Base-by-base conservation (phyloP, 2,329 filamentous ascomycete genomes). In the Ophiostoma sp. region DNA sequence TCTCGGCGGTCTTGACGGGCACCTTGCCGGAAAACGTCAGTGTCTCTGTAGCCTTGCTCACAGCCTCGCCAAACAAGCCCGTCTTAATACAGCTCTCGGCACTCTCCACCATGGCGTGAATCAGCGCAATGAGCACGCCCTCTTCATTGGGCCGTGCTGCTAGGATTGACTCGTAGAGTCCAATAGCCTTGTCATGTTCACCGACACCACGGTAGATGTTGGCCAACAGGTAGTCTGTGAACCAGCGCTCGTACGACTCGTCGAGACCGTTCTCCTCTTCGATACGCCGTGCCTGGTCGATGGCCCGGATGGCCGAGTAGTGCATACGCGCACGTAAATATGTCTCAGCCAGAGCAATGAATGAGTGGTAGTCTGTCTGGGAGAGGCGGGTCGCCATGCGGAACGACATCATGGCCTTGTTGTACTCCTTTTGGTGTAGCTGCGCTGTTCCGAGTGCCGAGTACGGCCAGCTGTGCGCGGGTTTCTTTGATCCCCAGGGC, bases 331-430 rank as follows among this genome's bases (percentile, higher is more conserved):
- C 97, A 77, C 93, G 96, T 80, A 98, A 92, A 79, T 99, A 99
- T 79, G 94, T 97, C 83, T 99, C 96, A n/a, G 95, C 96, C 1
- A 99, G 87, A 0, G 96, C 96, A 31, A 99, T 93, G 90, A 95
- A 99, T 0, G 93, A 97, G 82, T 99, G 92, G 79, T 98, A 98
- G 81, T 98, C 94, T 57, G 91, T 39, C 0, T 95, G 94, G 1
- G 90, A 89, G 66, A 97, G 93, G 71, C 95, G 88, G 45, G 99
- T 85, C 12, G 96, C 95, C 1, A 93, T 90, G 79, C 98, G 93
- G 80, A 98, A 99, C 0, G 94, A 97, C 9, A 95, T 91, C 71
- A 98, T 94, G 48, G 94, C 94, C 79, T 93, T 92, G 77, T 91
- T 85, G 78, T 95, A 98, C 74, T 97, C 94, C 80, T 97, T 94